Base-by-base conservation (phyloP, 192 early-diverging fungal genomes). In the Mortierella hygrophila region DNA sequence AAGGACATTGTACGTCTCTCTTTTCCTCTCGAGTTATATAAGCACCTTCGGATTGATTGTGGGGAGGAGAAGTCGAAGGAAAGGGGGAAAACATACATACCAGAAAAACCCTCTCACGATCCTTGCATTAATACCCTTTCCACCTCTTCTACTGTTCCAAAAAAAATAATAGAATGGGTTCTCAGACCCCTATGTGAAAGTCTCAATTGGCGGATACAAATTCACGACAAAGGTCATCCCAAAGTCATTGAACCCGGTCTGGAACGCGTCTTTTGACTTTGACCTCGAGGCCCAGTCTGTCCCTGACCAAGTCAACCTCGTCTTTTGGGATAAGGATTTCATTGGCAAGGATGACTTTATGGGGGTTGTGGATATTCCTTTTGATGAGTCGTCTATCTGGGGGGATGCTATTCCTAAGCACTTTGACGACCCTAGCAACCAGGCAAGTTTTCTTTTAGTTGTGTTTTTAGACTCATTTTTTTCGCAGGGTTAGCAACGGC, bases 241-340 rank as follows among this genome's bases (percentile, higher is more conserved):
- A 41, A 92, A 95, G 73, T 93, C 83, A n/a, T 82, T 96, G 42
- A 90, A 93, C 69, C 95, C 95, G 0, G 82, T 79, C 10, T 96
- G 95, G 95, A 90, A 94, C 47, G 90, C 77, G 7, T 63, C 77
- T 29, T 93, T 93, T 76, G 92, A 93, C 42, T 90, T 94, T 79
- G 84, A 79, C 11, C 68, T 94, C 32, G 68, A 89, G 68, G 41
- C 85, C 41, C 73, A 83, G 68, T 75, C 89, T 52, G 72, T 89
- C 37, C 82, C 88, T 18, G 57, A 73, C 26, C 41, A 81, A 23
- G 88, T 93, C 81, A 78, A 83, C 5, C 68, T 95, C 7, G 88
- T 89, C n/a, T 88, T 93, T 21, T 95, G 93, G 93, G 94, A 96
- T 74, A 94, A 94, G 78, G 94, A 96, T 68, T 79, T 89, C 41